A percentile compares a stretch with the other conserved stretches of the same genome.
phyloP scores from a whole-genome alignment of 768 basidiomycete species.

The Leccinum broughii region DNA sequence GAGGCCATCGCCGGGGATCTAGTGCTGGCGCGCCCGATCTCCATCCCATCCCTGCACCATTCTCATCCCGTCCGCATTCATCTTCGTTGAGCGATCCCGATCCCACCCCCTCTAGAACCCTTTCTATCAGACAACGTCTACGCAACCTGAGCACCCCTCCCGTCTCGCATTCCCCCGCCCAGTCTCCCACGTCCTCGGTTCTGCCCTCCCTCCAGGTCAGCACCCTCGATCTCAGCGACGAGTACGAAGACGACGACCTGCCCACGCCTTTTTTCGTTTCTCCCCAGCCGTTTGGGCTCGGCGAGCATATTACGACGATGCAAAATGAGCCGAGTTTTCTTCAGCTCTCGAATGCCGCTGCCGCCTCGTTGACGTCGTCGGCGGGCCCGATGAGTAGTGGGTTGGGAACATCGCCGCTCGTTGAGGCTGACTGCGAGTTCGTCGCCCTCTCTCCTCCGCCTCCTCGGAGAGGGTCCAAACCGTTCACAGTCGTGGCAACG shows the following conservation, averaged over 20 bases:
- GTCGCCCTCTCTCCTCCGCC: slow-evolving; percentile 66
- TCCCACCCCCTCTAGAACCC: slow-evolving; percentile 25
- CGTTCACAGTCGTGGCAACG: slow-evolving; percentile 33
- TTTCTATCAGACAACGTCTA: slow-evolving; percentile 61
- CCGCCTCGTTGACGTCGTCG: slow-evolving; percentile 27
- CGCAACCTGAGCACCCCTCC: slow-evolving; percentile 68
- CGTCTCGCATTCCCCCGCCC: slow-evolving; percentile 28
- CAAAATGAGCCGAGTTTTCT: slow-evolving; percentile 64
- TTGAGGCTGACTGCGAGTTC: slow-evolving; percentile 36
- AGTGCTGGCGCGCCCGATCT: slow-evolving; percentile 34
- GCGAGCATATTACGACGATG: slow-evolving; percentile 57
- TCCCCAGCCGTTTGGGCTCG: slow-evolving; percentile 38
- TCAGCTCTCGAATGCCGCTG: slow-evolving; percentile 50
- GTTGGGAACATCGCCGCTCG: slow-evolving; percentile 21
- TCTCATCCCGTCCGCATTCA: slow-evolving; percentile 36
- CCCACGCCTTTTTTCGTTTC: slow-evolving; percentile 20
- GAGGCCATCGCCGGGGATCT: slow-evolving; percentile 33
- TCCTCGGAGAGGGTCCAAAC: slow-evolving; percentile 59
- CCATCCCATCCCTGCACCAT: slow-evolving; percentile 48
- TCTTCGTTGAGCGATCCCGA: slow-evolving; percentile 37
- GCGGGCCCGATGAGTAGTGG: neutral
- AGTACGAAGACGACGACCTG: slow-evolving; percentile 30
- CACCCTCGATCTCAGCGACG: slow-evolving; percentile 28
- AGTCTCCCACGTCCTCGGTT: slow-evolving; percentile 21
- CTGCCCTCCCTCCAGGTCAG: slow-evolving; percentile 28